Conservation (phyloP, 2,329 filamentous ascomycete species). For the Balansia obtecta region DNA sequence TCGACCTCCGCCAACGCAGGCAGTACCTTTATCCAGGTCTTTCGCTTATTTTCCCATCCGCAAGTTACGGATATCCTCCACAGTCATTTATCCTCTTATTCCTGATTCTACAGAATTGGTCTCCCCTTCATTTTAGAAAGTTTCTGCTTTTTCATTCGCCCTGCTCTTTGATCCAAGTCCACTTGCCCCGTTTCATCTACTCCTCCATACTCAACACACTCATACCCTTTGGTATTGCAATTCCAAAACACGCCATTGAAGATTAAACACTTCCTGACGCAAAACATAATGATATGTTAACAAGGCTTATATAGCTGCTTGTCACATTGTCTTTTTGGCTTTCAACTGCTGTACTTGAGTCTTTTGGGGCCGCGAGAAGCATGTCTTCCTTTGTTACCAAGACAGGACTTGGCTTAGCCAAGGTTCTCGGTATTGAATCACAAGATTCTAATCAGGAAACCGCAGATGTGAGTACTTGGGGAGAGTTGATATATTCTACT, state of each 20-base stretch:
- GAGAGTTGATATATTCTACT: constrained; percentile 68
- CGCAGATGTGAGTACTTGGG: constrained; percentile 53
- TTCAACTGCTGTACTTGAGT: background rate
- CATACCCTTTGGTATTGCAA: no score
- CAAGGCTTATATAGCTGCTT: background rate
- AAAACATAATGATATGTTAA: background rate
- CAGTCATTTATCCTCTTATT: background rate
- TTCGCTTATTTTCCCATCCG: background rate
- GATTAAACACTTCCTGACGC: no score
- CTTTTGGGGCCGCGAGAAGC: background rate
- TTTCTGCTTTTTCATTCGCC: background rate
- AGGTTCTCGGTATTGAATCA: constrained; percentile 71
- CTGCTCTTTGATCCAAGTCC: background rate
- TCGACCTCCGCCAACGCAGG: background rate
- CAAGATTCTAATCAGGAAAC: constrained; percentile 36
- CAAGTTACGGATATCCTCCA: constrained; percentile 1
- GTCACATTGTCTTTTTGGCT: background rate
- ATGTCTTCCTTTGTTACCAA: constrained; percentile 37
- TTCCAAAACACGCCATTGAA: no score
- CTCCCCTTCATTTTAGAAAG: background rate
- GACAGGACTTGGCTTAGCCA: constrained; percentile 63
- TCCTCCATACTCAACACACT: no score
- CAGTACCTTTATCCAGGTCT: background rate
- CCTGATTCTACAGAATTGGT: background rate
- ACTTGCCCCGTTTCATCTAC: no score